Base-by-base conservation (phyloP, 192 early-diverging fungal species). In the Coemansia sp. region DNA sequence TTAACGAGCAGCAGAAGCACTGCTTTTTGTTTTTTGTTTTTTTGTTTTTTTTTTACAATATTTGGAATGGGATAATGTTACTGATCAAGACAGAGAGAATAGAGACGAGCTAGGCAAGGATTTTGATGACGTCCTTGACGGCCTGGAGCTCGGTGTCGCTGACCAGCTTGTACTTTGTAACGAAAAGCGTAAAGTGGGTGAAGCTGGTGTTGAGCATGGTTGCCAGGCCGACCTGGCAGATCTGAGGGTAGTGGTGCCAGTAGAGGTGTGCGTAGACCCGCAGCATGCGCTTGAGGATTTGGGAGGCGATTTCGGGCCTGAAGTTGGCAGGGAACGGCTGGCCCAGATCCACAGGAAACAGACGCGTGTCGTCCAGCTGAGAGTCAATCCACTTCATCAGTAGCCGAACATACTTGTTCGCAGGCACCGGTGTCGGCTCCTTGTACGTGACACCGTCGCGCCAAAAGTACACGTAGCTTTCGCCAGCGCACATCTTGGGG, bases 251-350 rank as follows among this genome's bases (percentile, higher is more conserved):
- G 70, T 98, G 96, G 26, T 90, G 84, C 68, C 90, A 86, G 79
- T 96, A 98, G 33, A 98, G 86, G 64, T 98, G 96, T 6, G 94
- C 96, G 70, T 96, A 96, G 28, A 98, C 92, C 8, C 96, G 86
- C 68, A 95, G 90, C 56, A 98, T 85, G 33, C 94, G 86, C 67
- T 92, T 90, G 61, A 94, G 90, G 37, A 96, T 95, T 49, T 80
- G 87, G 31, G 85, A 77, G 28, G 93, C 91, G 23, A 87, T 65
- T 0, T 77, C 68, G 13, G 67, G 48, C 40, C 82, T 76, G 81
- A 98, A 96, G 26, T 84, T 72, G 13, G 82, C 81, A 53, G 92
- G 89, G 72, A 98, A 98, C 13, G 75, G 84, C 52, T 78, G 71
- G 60, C 87, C 92, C 51, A 92, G 84, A 48, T 93, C 87, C 48